Evolutionary conservation across 2,329 filamentous ascomycete species (phyloP).

Genomic region (Hymenoscyphus linearis): DNA sequence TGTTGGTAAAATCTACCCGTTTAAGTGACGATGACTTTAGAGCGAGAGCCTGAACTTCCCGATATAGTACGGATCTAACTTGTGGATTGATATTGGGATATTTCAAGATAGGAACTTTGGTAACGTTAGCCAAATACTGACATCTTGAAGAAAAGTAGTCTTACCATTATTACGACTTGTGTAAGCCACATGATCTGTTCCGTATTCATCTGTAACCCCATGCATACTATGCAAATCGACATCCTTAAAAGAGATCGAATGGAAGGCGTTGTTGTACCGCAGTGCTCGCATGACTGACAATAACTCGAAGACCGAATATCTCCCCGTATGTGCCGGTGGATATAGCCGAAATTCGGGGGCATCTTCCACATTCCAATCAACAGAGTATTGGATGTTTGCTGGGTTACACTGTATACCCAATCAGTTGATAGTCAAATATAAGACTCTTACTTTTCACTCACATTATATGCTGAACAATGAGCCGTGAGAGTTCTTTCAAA

Average conservation of each 20-base stretch:
- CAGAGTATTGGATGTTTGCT: slow-evolving; percentile 58
- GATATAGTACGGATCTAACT: slow-evolving; percentile 51
- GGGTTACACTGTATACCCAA: slow-evolving; percentile 41
- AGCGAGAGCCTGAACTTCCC: slow-evolving; percentile 63
- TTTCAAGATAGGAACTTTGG: slow-evolving; percentile 20
- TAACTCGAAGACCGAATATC: slow-evolving; percentile 58
- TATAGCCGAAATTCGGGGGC: slow-evolving; percentile 61
- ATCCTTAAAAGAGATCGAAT: slow-evolving; percentile 60
- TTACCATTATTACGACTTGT: slow-evolving; percentile 55
- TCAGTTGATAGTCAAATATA: slow-evolving; percentile 1
- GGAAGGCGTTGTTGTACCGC: slow-evolving; percentile 66
- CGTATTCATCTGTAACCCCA: slow-evolving; percentile 52
- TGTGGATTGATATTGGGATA: slow-evolving; percentile 30
- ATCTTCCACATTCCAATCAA: slow-evolving; percentile 59
- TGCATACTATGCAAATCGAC: slow-evolving; percentile 62
- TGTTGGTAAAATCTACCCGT: slow-evolving; percentile 60
- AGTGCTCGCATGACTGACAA: slow-evolving; percentile 64
- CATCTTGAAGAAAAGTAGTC: slow-evolving; percentile 48
- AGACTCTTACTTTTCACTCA: slow-evolving; percentile 29
- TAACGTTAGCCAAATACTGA: slow-evolving; percentile 31
- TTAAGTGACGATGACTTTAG: slow-evolving; percentile 59
- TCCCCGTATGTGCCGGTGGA: slow-evolving; percentile 45
- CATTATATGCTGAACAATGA: slow-evolving; percentile 63
- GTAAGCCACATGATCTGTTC: slow-evolving; percentile 56
- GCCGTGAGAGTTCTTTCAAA: slow-evolving; percentile 64